Conservation (phyloP, 768 basidiomycete species). For the Melanogaster broomeanus region DNA sequence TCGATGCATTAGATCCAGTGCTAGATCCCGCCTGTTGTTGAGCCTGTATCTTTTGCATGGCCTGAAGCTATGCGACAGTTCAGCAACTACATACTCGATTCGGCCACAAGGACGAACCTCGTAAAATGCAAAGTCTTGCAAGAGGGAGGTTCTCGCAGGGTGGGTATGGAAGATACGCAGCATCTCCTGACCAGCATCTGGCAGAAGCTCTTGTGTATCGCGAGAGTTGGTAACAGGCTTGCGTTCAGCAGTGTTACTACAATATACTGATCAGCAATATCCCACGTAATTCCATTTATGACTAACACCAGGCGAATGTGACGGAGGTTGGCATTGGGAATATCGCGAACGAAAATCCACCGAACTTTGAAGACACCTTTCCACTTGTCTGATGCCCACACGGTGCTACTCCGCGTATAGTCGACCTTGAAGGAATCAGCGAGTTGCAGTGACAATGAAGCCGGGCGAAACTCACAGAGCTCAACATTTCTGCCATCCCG, state of each 20-base stretch:
- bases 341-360: slow-evolving; percentile 97
- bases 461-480: slow-evolving; percentile 57
- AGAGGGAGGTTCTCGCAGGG: slow-evolving; percentile 86
- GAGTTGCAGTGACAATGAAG: not conserved
- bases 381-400: slow-evolving; percentile 99
- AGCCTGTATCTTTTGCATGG: slow-evolving; percentile 69
- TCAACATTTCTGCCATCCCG: slow-evolving; percentile 98
- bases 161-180: slow-evolving; percentile 93
- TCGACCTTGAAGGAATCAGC: slow-evolving; percentile 58
- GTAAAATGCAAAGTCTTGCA: slow-evolving; percentile 93
- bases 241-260: slow-evolving; percentile 93
- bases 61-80: slow-evolving; percentile 60
- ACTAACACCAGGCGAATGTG: slow-evolving; percentile 84
- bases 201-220: slow-evolving; percentile 95
- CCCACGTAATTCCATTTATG: slow-evolving; percentile 3
- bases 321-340: slow-evolving; percentile 84
- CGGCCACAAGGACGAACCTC: slow-evolving; percentile 52
- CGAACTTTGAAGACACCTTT: slow-evolving; percentile 98
- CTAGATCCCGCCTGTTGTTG: slow-evolving; percentile 30
- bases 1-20: slow-evolving; percentile 26
- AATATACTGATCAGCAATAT: slow-evolving; percentile 13
- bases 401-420: slow-evolving; percentile 90
- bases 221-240: slow-evolving; percentile 98
- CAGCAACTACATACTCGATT: not conserved
- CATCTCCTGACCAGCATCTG: slow-evolving; percentile 97